Evolutionary conservation across 78 protist species (phyloP).

Genomic region (Protostelium mycophagum): DNA sequence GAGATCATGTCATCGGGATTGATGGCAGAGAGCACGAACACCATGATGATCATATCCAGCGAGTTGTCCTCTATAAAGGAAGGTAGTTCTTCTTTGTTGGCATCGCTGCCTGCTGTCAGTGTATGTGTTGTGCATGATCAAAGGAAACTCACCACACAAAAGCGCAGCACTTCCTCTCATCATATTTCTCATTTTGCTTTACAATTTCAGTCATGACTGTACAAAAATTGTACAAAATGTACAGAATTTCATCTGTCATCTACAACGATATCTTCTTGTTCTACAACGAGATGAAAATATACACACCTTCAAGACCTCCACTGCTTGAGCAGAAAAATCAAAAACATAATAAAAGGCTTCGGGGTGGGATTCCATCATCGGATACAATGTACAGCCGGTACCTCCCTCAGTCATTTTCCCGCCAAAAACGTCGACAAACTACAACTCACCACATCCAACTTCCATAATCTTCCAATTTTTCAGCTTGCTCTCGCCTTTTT

Average conservation of each 20-base stretch:
- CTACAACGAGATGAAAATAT: no score
- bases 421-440: neutral
- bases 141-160: conserved; percentile 56
- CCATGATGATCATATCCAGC: conserved; percentile 42
- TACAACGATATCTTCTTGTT: no score
- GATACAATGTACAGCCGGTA: conserved; percentile 49
- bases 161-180: conserved; percentile 35
- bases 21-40: conserved; percentile 69
- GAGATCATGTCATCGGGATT: conserved; percentile 13
- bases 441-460: conserved; percentile 53
- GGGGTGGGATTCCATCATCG: conserved; percentile 42
- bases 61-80: conserved; percentile 29
- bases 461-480: conserved; percentile 40
- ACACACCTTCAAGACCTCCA: conserved; percentile 22
- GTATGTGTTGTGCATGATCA: neutral
- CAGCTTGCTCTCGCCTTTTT: conserved; percentile 19
- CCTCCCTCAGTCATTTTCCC: neutral
- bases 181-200: conserved; percentile 30
- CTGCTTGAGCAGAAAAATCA: conserved; percentile 58
- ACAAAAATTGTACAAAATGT: neutral
- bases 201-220: neutral
- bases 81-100: conserved; percentile 22
- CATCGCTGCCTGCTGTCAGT: neutral
- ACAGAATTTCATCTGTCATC: no score
- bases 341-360: conserved; percentile 37